Evolutionary conservation across 257 asterid species (phyloP), one percentile per base, ranked within the genome.

Genomic region (Nicotiana paniculata): DNA sequence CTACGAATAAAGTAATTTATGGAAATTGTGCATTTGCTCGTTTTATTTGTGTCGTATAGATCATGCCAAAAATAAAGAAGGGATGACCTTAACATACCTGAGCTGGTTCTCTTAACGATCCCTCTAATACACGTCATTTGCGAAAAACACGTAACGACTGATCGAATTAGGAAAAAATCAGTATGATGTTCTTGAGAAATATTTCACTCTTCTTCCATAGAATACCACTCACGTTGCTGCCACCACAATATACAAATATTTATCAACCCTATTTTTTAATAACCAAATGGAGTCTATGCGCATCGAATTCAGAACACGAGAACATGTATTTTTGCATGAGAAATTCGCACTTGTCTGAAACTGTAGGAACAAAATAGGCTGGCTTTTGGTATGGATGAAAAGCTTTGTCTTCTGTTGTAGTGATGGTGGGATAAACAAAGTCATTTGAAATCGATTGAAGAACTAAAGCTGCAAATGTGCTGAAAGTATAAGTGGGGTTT

Each of bases 241-340:
- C 0, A 28, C 30, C 89, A 84, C 88, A 89, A 83, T 28, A 79
- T 91, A 95, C 89, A 92, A 37, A 83, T 95, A 94, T 37, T 77
- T 72, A 81, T 30, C 84, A 61, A 87, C 89, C 53, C 99, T 97
- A 81, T 85, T 81, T 90, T 91, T 76, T 85, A 35, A 88, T 74
- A 55, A 83, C 88, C 18, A 89, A 90, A 81, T 91, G 99, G 85
- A 91, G 83, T 86, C 59, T 89, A 77, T 86, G 85, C 43, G 95
- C 89, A 43, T 90, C 94, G n/a, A 24, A 35, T 77, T 67, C 67
- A 11, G 93, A 85, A 82, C 86, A 83, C 30, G 90, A 87, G 46
- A 85, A 86, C 46, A 86, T 85, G 84, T 83, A 93, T 15, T 85
- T 91, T 17, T 88, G 89, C 55, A 95, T 88, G 68, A 93, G 84